phyloP scores from a whole-genome alignment of 371 early-diverging fungal genomes.

The Apophysomyces sp. region DNA sequence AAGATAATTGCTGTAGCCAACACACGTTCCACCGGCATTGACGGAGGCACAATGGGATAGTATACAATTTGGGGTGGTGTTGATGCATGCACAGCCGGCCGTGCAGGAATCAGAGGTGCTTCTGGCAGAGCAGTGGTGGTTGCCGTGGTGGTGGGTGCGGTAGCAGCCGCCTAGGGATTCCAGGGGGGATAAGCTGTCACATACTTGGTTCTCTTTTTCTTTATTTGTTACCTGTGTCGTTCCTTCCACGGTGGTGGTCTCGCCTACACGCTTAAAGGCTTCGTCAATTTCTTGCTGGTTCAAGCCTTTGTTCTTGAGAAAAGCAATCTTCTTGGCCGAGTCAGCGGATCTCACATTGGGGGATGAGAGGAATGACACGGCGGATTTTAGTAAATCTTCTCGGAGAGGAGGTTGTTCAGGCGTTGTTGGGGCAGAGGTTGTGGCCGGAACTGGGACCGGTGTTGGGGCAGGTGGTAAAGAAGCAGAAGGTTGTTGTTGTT shows the following conservation, averaged over 20 bases:
- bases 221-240: neutral
- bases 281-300: constrained; percentile 59
- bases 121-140: neutral
- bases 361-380: constrained; percentile 57
- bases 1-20: constrained; percentile 36
- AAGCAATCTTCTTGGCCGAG: constrained; percentile 58
- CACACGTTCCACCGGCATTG: constrained; percentile 31
- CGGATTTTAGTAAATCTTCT: constrained; percentile 57
- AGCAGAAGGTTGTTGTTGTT: neutral
- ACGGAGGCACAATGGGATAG: constrained; percentile 25
- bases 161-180: neutral
- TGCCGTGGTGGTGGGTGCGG: no score
- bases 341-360: constrained; percentile 59
- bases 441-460: constrained; percentile 33
- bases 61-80: constrained; percentile 27
- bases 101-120: neutral
- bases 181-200: neutral
- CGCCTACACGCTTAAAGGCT: constrained; percentile 43
- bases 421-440: no score
- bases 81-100: constrained; percentile 11
- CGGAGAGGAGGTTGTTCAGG: constrained; percentile 31
- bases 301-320: constrained; percentile 63
- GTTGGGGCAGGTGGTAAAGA: neutral
- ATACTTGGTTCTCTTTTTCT: neutral
- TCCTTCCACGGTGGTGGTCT: neutral